These are phyloP conservation scores for Lanmaoa pseudosensibilis DNA, from an alignment of 768 basidiomycete genomes.

Conservation along the genomic window DNA sequence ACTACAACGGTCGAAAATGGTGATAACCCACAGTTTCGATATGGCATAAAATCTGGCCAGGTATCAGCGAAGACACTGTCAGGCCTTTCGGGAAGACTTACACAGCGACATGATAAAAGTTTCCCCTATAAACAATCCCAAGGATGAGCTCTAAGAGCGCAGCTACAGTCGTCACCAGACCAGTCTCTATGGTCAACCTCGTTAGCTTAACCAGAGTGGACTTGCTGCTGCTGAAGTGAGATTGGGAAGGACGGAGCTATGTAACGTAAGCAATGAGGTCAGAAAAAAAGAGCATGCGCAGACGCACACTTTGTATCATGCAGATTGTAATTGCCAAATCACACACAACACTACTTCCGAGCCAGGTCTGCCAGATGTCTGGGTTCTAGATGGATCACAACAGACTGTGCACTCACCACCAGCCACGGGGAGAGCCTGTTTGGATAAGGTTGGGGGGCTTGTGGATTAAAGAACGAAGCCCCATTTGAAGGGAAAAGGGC, in stretches of 20 bases:
- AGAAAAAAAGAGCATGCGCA: background rate
- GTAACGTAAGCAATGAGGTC: background rate
- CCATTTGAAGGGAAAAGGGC: background rate
- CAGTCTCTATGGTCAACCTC: slow-evolving; percentile 26
- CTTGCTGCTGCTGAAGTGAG: slow-evolving; percentile 1
- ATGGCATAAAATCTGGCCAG: slow-evolving; percentile 9
- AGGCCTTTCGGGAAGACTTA: slow-evolving; percentile 4
- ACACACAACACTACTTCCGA: slow-evolving; percentile 20
- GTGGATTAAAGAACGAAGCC: too few species aligned
- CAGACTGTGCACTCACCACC: slow-evolving; percentile 6
- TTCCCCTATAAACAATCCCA: background rate
- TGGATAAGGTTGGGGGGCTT: background rate
- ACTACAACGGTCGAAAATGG: background rate
- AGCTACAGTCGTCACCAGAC: slow-evolving; percentile 21
- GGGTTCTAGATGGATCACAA: background rate
- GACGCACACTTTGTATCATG: slow-evolving; percentile 17
- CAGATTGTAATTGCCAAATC: slow-evolving; percentile 21
- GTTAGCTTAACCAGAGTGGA: slow-evolving; percentile 12
- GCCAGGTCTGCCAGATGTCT: slow-evolving; percentile 17
- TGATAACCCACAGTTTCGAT: slow-evolving; percentile 15
- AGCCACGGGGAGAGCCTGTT: slow-evolving; percentile 12
- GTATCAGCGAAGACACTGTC: background rate
- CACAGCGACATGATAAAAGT: slow-evolving; percentile 19
- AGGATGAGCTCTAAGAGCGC: slow-evolving; percentile 20
- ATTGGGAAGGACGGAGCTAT: slow-evolving; percentile 17